Conservation (phyloP, 2,329 filamentous ascomycete species). For the Ceratocystis harringtonii region DNA sequence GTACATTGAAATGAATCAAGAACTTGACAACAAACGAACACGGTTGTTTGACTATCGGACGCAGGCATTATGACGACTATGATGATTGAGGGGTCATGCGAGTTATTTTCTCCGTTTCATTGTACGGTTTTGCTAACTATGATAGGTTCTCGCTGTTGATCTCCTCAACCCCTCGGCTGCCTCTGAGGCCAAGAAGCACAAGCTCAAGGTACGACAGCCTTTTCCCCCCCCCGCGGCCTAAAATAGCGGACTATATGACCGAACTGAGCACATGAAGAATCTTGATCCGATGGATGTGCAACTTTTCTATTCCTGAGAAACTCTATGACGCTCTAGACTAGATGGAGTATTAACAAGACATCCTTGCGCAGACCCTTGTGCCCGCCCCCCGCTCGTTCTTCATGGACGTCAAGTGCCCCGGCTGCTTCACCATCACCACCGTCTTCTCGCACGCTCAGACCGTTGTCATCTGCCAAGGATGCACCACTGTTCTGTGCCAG, state of each 20-base stretch:
- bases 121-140: slow-evolving; percentile 32
- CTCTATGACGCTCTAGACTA: background rate
- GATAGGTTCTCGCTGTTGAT: slow-evolving; percentile 98
- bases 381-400: slow-evolving; percentile 97
- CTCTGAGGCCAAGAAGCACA: slow-evolving; percentile 99
- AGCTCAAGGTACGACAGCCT: slow-evolving; percentile 72
- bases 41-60: slow-evolving; percentile 17
- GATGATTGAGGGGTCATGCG: slow-evolving; percentile 18
- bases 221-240: background rate
- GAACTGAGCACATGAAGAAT: background rate
- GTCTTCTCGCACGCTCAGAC: slow-evolving; percentile 99
- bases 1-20: background rate
- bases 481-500: slow-evolving; percentile 99
- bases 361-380: slow-evolving; percentile 58
- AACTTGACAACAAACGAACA: slow-evolving; percentile 17
- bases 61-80: slow-evolving; percentile 17
- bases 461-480: slow-evolving; percentile 98
- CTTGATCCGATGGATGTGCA: background rate
- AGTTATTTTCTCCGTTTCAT: slow-evolving; percentile 12
- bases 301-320: background rate
- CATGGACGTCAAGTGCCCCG: slow-evolving; percentile 99
- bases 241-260: background rate
- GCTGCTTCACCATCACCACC: slow-evolving; percentile 99
- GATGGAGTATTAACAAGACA: slow-evolving; percentile 18
- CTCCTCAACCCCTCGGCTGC: slow-evolving; percentile 97